Evolutionary conservation across 1,284 basidiomycete species (phyloP), one percentile per base, ranked within the genome.

Genomic region (Ganoderma leucocontextum): DNA sequence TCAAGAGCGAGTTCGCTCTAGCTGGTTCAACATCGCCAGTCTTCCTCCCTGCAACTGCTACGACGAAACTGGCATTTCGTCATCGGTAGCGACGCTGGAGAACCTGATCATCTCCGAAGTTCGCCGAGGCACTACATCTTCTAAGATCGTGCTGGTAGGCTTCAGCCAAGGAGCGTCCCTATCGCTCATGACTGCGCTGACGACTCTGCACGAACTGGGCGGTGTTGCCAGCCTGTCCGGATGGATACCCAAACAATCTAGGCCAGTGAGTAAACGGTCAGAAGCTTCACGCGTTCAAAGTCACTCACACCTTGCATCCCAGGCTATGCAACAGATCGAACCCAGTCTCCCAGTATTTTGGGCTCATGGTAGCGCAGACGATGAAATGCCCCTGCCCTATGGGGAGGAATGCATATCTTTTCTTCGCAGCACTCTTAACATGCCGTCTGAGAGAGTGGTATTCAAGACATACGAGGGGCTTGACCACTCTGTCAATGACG

Each of bases 141-240:
- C 75, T 52, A 78, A 77, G 38, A 80, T 85, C 41, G 72, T 83
- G n/a, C 75, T 85, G 5, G 76, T 79, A 33, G 83, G 83, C n/a
- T 84, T 84, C 71, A 82, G 82, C 64, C 82, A 86, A 71, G 83
- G 84, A n/a, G 83, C 81, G 1, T 80, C 82, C 10, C 75, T 83
- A 39, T 75, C 76, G 60, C 71, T 85, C 64, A 78, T 83, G 73
- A 80, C 81, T 1, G 78, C 80, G 7, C 73, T 85, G 39, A 83
- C 82, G 9, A 81, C 80, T 2, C 74, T 83, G 10, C 80, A 84
- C 65, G 81, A 82, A 33, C 77, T 85, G 4, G 83, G 81, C n/a
- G 84, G 83, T 22, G 80, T 84, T 8, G 80, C 79, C 9, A 80
- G 81, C 72, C 70, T 85, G 4, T 84, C 83, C 4, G 83, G 84